Evolutionary conservation across 257 asterid species (phyloP), one percentile per base, ranked within the genome.

Genomic region (Primulina eburnea): DNA sequence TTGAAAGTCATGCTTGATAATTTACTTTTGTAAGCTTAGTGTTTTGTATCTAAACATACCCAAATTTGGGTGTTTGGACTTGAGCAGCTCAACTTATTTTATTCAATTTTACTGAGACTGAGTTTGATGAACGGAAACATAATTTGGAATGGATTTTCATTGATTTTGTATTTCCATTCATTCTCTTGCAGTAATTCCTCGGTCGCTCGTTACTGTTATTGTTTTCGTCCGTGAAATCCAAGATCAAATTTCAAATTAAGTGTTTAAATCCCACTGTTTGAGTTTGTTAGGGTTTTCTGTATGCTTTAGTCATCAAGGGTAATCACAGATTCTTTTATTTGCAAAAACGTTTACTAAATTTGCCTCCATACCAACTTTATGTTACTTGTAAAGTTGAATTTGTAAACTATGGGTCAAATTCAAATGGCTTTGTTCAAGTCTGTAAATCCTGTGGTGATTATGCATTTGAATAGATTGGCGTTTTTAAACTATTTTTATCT

Each of bases 391-490:
- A 11, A 10, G 14, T 59, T 40, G 32, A 59, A 69, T 58, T 68
- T 37, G 43, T 28, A 26, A 62, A 38, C 69, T 4, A 47, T 47
- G 20, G 67, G 16, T 75, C 12, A 10, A 34, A 60, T 52, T 7
- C 34, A 43, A 53, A 59, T 37, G 8, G 34, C 29, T 65, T 16
- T 32, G 32, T 32, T 60, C n/a, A 34, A 35, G 14, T 30, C 56
- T 63, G 60, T 75, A 64, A 55, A 60, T 47, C 65, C 3, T 69
- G 38, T 40, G 65, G 72, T 28, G 52, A 55, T 62, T 57, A 40
- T 59, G 59, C 68, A 17, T 33, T 17, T 47, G 68, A 75, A 56
- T 37, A 26, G n/a, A 10, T 21, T 34, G 65, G 43, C 18, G 8
- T 11, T 28, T 60, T 29, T 0, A 4, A 47, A 5, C 6, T 40